Base-by-base conservation (phyloP, 1,284 basidiomycete genomes). In the Caloboletus inedulis region DNA sequence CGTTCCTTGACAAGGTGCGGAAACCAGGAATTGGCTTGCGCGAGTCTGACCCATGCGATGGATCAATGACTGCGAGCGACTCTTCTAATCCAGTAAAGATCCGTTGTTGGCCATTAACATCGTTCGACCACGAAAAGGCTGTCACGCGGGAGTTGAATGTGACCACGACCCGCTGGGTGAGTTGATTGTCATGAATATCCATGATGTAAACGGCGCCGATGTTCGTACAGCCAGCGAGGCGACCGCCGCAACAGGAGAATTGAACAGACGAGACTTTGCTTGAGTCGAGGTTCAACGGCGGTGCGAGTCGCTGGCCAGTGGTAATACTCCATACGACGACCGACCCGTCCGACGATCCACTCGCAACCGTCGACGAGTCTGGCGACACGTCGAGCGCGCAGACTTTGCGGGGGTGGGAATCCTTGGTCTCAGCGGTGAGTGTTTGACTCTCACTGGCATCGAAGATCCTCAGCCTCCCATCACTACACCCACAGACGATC, bases 401-500 rank as follows among this genome's bases (percentile, higher is more conserved):
- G 37, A 51, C 27, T 29, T 52, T 27, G 18, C 14, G 6, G 9
- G 25, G 16, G 19, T 53, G 52, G 14, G 8, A 37, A 14, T n/a
- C 51, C 5, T 46, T 31, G 51, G 43, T 54, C 13, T 55, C 37
- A 9, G 19, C 2, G 18, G 29, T 14, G 29, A 7, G 14, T 18
- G 3, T n/a, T 14, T 29, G 50, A 33, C 12, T 43, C 33, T 53
- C 30, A 16, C n/a, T n/a, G n/a, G 35, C 40, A 21, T 37, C 51
- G 30, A 25, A 18, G 18, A 53, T 29, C 18, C 35, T 53, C 34
- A 54, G 29, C 29, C 27, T 53, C 23, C 51, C 41, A 37, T 53
- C 51, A 12, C 6, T 12, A 8, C 51, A 54, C 18, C 50, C 50
- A 43, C 50, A 52, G 21, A 52, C 19, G 25, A 52, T 52, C 50